Percentiles rank a stretch among this genome's conserved stretches.
These are phyloP conservation scores for Syzygium aqueum DNA, from an alignment of 345 rosid genomes.

Conservation along the genomic window DNA sequence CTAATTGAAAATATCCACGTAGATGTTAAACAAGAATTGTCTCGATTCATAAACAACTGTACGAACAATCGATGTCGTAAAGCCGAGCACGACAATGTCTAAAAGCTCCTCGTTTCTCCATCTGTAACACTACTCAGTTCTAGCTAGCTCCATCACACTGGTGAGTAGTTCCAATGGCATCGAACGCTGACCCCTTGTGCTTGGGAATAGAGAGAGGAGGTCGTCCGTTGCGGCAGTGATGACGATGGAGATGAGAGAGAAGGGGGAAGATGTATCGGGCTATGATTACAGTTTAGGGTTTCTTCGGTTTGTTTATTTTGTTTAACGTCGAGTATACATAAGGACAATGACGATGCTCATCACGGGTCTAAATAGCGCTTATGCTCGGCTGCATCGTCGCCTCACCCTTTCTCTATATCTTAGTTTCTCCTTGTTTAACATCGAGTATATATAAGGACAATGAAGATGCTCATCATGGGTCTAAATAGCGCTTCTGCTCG, in stretches of 20 bases:
- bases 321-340: background rate
- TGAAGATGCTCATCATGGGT: background rate
- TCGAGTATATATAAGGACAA: background rate
- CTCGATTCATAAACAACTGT: background rate
- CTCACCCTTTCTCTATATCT: too few species aligned
- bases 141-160: background rate
- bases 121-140: background rate
- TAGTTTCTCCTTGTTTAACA: background rate
- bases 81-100: background rate
- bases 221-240: rapidly evolving
- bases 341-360: background rate
- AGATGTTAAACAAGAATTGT: background rate
- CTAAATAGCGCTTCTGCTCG: background rate
- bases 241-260: background rate
- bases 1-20: background rate
- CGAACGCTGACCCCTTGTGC: background rate
- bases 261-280: background rate
- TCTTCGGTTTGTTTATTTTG: background rate
- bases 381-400: too few species aligned
- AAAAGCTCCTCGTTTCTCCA: background rate
- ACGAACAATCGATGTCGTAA: background rate
- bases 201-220: background rate
- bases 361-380: background rate
- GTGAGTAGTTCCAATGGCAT: background rate
- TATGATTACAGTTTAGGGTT: background rate